A percentile compares a stretch with the other conserved stretches of the same genome.
Evolutionary conservation across 768 basidiomycete genomes (phyloP).

Genomic region (Mycena alexandri): DNA sequence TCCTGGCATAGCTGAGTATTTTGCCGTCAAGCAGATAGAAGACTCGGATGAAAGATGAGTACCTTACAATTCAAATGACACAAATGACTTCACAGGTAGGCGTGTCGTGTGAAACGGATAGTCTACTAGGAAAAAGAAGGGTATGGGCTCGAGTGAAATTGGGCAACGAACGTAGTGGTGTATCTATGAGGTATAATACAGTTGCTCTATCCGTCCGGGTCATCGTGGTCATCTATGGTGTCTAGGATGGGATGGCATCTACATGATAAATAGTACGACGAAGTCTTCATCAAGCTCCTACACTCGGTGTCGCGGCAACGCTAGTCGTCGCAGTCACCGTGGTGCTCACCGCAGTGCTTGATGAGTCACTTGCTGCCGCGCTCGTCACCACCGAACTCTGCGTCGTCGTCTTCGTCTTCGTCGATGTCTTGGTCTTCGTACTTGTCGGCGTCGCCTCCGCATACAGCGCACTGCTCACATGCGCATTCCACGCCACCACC

Average conservation of each 20-base stretch:
- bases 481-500: slow-evolving; percentile 15
- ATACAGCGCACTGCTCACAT: slow-evolving; percentile 5
- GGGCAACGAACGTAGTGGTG: too few species aligned
- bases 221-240: background rate
- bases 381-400: background rate
- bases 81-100: too few species aligned
- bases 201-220: slow-evolving; percentile 8
- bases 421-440: slow-evolving; percentile 1
- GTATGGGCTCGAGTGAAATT: too few species aligned
- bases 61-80: too few species aligned
- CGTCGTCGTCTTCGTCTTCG: slow-evolving; percentile 12
- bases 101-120: too few species aligned
- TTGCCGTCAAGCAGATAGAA: too few species aligned
- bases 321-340: too few species aligned
- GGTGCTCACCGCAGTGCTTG: too few species aligned
- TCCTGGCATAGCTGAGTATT: too few species aligned
- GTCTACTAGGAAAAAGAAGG: too few species aligned
- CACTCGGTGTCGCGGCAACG: background rate
- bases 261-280: background rate
- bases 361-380: background rate
- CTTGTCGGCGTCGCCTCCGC: background rate
- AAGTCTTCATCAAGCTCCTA: background rate
- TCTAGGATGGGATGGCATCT: too few species aligned
- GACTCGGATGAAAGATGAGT: too few species aligned
- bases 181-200: slow-evolving; percentile 18